Evolutionary conservation across 768 basidiomycete species (phyloP), one percentile per base, ranked within the genome.

Genomic region (Inosperma sp.): DNA sequence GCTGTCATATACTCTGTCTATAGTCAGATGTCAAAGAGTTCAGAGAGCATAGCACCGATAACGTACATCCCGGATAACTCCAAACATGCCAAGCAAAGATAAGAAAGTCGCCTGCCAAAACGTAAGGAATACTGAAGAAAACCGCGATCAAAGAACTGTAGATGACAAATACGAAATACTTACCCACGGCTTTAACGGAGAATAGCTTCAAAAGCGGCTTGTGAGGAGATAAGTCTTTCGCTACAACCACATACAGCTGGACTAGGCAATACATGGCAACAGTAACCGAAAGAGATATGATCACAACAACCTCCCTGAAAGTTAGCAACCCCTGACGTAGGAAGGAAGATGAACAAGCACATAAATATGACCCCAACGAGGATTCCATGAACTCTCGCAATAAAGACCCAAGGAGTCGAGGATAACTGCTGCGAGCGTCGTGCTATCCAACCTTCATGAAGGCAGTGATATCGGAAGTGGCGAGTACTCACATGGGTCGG

Each of bases 221-320:
- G 47, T 80, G 78, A 0, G 76, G 78, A 8, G 73, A 68, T n/a
- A 90, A 69, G 36, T 79, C 69, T 10, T 64, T 65, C 6, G 80
- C 65, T 13, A 88, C 72, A 0, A 79, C 66, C 7, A 86, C 56
- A 58, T 86, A 88, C 14, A 91, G 67, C 61, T 89, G 87, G 17
- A 90, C 67, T 51, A 86, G 65, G 61, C 84, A 86, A 62, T 86
- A 90, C 86, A 88, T 88, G 26, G 86, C 84, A 47, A 88, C 61
- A 0, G 85, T 77, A 14, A 91, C 86, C 0, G 86, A 87, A 30
- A 84, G 58, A 2, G 85, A 86, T 31, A 87, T 78, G 36, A 84
- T 67, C 29, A 76, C 60, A 3, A 74, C 71, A 51, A 86, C 81
- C 83, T 84, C 49, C 5, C 35, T 23, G 21, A 31, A 8, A 4